phyloP scores from a whole-genome alignment of 2,329 filamentous ascomycete species.

The Pseudocercospora cruenta region DNA sequence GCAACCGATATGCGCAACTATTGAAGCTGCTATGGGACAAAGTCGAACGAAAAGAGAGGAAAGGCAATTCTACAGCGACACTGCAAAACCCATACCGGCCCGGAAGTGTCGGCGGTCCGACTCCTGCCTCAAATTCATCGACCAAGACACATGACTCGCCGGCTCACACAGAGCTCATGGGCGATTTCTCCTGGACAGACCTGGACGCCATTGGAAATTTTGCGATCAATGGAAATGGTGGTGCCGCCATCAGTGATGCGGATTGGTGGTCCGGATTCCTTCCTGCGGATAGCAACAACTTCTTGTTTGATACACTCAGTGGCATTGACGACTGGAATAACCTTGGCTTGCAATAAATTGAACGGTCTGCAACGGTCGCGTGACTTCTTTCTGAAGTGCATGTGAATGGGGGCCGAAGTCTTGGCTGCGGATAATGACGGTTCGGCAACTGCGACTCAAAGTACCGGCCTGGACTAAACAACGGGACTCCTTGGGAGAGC shows the following conservation, averaged over 20 bases:
- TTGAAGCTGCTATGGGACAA: conserved; percentile 54
- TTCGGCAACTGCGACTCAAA: neutral
- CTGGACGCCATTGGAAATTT: conserved; percentile 53
- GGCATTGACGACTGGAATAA: conserved; percentile 39
- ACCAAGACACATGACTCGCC: conserved; percentile 40
- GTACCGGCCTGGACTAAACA: neutral
- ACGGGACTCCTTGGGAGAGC: conserved; percentile 5
- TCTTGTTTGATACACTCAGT: conserved; percentile 37
- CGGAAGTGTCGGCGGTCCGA: conserved; percentile 41
- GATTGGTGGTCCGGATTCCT: conserved; percentile 45
- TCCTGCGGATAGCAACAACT: conserved; percentile 41
- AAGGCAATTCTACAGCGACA: conserved; percentile 31
- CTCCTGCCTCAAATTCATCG: conserved; percentile 34
- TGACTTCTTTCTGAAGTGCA: neutral
- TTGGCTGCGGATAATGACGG: conserved; percentile 3
- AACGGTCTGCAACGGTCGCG: neutral
- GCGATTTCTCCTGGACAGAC: conserved; percentile 56
- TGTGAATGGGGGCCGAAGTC: neutral
- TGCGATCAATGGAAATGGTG: conserved; percentile 48
- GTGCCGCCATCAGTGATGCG: conserved; percentile 34
- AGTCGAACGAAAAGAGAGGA: conserved; percentile 43
- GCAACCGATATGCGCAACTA: conserved; percentile 51
- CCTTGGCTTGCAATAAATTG: conserved; percentile 33
- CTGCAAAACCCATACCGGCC: conserved; percentile 46
- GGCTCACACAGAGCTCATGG: conserved; percentile 50